Evolutionary conservation across 2,329 filamentous ascomycete genomes (phyloP).

Genomic region (Penicillium hesseltinei): DNA sequence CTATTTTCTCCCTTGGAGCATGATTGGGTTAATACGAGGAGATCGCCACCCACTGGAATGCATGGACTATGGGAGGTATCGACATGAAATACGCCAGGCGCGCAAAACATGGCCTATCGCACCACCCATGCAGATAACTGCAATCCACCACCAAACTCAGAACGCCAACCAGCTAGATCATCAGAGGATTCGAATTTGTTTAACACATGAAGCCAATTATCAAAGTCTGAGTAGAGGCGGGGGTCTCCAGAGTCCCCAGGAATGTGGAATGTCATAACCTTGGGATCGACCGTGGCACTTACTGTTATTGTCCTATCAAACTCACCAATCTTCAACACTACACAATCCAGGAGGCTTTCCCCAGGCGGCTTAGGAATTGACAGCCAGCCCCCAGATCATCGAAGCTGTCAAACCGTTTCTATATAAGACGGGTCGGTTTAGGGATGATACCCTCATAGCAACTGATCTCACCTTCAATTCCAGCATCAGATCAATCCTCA

Average conservation of each 20-base stretch:
- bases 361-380: background rate
- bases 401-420: background rate
- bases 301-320: background rate
- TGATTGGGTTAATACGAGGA: background rate
- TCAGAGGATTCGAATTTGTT: too few relatives aligned
- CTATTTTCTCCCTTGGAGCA: background rate
- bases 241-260: background rate
- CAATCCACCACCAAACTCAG: too few relatives aligned
- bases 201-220: background rate
- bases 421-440: constrained; percentile 8
- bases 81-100: background rate
- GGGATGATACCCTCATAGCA: background rate
- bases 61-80: background rate
- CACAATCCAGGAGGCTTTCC: constrained; percentile 13
- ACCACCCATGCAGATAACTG: background rate
- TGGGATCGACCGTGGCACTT: constrained; percentile 6
- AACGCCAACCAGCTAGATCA: background rate
- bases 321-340: background rate
- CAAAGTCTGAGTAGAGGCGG: background rate
- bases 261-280: constrained; percentile 22
- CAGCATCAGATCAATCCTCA: background rate
- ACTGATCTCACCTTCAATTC: background rate
- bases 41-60: constrained; percentile 1
- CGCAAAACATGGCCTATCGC: background rate
- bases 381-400: constrained; percentile 1